Conservation (phyloP, 305 asterid genomes). For the Stenogyne calaminthoides region DNA sequence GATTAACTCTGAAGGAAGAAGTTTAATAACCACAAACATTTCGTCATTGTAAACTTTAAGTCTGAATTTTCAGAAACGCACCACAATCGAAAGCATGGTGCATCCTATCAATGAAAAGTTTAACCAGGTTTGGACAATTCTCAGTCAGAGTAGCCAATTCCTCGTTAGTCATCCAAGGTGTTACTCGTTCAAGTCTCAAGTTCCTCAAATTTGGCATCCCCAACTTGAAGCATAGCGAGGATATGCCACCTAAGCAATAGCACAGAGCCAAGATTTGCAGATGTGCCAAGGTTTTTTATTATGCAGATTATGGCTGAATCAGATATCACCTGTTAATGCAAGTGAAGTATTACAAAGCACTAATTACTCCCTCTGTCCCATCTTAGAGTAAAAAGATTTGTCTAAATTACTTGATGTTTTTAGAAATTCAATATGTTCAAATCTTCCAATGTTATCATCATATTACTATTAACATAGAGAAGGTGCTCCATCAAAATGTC, state of each 20-base stretch:
- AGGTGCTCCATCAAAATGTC: neutral
- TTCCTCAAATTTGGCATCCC: conserved; percentile 71
- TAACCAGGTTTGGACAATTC: conserved; percentile 59
- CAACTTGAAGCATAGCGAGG: conserved; percentile 55
- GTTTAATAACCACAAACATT: conserved; percentile 10
- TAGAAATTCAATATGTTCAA: neutral
- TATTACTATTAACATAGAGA: neutral
- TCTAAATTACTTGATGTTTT: neutral
- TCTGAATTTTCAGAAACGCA: conserved; percentile 30
- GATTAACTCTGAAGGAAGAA: conserved; percentile 11
- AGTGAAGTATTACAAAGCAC: conserved; percentile 16
- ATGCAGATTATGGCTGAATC: conserved; percentile 60
- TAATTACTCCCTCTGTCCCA: neutral
- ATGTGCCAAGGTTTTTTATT: conserved; percentile 45
- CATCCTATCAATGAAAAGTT: conserved; percentile 85
- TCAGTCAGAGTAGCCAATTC: conserved; percentile 65
- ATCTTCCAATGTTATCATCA: neutral
- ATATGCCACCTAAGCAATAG: conserved; percentile 83
- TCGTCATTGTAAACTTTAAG: conserved; percentile 12
- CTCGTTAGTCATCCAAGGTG: conserved; percentile 77
- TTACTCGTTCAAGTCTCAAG: conserved; percentile 83
- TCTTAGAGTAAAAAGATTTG: neutral
- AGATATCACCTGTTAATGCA: conserved; percentile 63
- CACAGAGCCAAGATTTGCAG: conserved; percentile 67
- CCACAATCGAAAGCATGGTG: conserved; percentile 68